Evolutionary conservation across 139 green algal species (phyloP).

Genomic region (Chara braunii): DNA sequence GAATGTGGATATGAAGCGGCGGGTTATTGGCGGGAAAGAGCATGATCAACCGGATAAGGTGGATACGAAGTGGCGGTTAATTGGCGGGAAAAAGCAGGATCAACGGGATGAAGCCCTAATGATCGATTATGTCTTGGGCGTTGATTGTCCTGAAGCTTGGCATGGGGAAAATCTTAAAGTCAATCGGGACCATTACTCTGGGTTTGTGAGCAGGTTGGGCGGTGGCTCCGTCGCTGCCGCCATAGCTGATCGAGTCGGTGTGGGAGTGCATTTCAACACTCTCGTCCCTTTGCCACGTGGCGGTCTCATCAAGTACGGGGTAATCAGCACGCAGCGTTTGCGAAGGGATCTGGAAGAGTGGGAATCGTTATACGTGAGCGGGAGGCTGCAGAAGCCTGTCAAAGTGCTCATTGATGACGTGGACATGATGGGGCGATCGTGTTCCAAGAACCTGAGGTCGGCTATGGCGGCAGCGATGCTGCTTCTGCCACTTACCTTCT

Average conservation of each 20-base stretch:
- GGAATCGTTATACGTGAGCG: constrained; percentile 65
- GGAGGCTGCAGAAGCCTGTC: constrained; percentile 79
- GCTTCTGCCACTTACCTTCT: constrained; percentile 56
- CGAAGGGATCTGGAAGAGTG: constrained; percentile 60
- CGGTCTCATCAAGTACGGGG: constrained; percentile 86
- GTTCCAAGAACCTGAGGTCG: constrained; percentile 51
- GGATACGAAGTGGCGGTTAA: too few relatives aligned
- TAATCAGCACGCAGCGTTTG: constrained; percentile 50
- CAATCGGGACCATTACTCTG: too few relatives aligned
- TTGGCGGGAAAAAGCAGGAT: too few relatives aligned
- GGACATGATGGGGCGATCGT: not conserved
- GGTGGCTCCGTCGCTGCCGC: not conserved
- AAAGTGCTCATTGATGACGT: constrained; percentile 1
- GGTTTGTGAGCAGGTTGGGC: not conserved
- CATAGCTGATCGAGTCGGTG: constrained; percentile 54
- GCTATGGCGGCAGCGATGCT: constrained; percentile 62
- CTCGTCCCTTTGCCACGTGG: constrained; percentile 54
- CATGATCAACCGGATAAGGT: too few relatives aligned
- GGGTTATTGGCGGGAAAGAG: too few relatives aligned
- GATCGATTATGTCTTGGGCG: too few relatives aligned
- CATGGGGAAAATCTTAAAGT: too few relatives aligned
- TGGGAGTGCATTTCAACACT: constrained; percentile 77
- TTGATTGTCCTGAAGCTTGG: too few relatives aligned
- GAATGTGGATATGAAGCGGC: too few relatives aligned
- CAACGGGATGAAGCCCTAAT: too few relatives aligned